Percentiles rank a stretch among this genome's conserved stretches.
Conservation (phyloP, 2,329 filamentous ascomycete species). For the Hypoxylon sp. region DNA sequence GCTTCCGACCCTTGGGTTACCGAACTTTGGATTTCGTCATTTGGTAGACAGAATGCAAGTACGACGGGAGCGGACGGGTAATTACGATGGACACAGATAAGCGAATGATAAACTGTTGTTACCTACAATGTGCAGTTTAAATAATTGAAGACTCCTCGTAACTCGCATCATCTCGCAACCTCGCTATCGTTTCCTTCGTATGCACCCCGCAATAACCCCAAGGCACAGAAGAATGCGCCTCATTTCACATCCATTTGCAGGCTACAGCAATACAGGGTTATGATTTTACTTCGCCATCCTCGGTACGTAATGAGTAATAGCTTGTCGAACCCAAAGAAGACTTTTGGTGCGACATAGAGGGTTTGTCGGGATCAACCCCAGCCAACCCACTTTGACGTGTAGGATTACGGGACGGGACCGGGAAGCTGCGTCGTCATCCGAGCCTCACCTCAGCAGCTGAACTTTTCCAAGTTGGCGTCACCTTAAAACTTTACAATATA, state of each 20-base stretch:
- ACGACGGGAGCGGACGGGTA: not conserved
- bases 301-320: constrained; percentile 23
- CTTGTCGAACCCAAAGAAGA: constrained; percentile 2
- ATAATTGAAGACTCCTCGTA: not conserved
- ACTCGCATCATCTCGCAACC: not conserved
- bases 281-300: constrained; percentile 28
- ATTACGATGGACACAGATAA: constrained; percentile 20
- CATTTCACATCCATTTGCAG: constrained; percentile 27
- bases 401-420: constrained; percentile 29
- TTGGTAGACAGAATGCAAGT: constrained; percentile 16
- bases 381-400: not conserved
- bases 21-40: constrained; percentile 31
- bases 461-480: constrained; percentile 16
- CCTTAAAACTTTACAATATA: constrained; percentile 13
- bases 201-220: constrained; percentile 35
- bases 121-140: not conserved
- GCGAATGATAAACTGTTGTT: not conserved
- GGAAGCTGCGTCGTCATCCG: constrained; percentile 33
- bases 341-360: constrained; percentile 17
- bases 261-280: constrained; percentile 15
- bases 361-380: constrained; percentile 11
- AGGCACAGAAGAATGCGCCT: constrained; percentile 31
- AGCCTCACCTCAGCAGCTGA: constrained; percentile 39
- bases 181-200: constrained; percentile 1
- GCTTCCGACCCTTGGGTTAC: constrained; percentile 9